Base-by-base conservation (phyloP, 805 yeast genomes). In the Kluyveromyces lactis region DNA sequence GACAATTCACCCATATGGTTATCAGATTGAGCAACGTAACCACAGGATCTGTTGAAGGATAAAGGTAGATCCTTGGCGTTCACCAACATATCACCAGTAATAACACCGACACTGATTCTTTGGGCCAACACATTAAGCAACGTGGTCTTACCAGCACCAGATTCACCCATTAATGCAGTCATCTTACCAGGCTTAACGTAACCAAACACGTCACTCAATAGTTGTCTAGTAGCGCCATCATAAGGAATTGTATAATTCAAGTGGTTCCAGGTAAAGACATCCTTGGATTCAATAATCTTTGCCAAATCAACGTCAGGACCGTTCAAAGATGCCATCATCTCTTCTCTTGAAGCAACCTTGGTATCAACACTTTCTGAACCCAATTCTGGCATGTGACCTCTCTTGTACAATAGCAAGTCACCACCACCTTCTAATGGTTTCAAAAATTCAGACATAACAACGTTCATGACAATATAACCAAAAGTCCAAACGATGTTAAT, bases 71-170 rank as follows among this genome's bases (percentile, higher is more conserved):
- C 66, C 40, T 65, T 66, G 44, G 86, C 87, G 58, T 81, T 77
- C 26, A 80, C 83, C 57, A 76, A 61, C 64, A 73, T 70, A 50
- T 79, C 79, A 55, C 82, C 82, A 36, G 83, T 71, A 40, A 81
- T 78, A 40, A 76, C 76, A 64, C 89, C 89, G 62, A 72, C 67
- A 13, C 82, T 77, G 38, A 79, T 74, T 59, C 87, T 73, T 51
- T 77, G 79, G 28, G 86, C 81, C 51, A 81, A 67, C 52, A 79
- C 78, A 64, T 81, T 82, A 50, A 81, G 66, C 43, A 81, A 64
- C 5, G 87, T 81, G 15, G 89, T 81, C 55, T 81, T 81, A 69
- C 89, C 89, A 43, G 89, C 87, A 64, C 87, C 87, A 30, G 86
- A 77, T 13, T 81, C 79, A 50, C 86, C 85, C 82, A 77, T 81